These are phyloP conservation scores for Teratosphaeria epicoccoides DNA, from an alignment of 2,329 filamentous ascomycete species.

Conservation along the genomic window DNA sequence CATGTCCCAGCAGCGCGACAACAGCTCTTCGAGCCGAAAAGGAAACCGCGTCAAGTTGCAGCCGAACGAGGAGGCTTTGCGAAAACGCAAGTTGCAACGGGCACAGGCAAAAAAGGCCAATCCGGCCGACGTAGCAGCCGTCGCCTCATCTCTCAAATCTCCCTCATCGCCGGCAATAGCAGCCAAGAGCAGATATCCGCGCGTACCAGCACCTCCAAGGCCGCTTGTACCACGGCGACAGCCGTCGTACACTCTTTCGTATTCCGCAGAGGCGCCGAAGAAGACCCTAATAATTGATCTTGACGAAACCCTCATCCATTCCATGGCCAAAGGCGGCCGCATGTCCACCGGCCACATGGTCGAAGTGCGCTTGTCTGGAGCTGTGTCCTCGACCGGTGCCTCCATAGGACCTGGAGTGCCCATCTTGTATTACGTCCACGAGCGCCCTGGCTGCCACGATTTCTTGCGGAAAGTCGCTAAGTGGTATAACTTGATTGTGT, in stretches of 20 bases:
- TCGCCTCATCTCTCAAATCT: slow-evolving; percentile 77
- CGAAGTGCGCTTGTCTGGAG: slow-evolving; percentile 50
- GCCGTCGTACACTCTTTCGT: slow-evolving; percentile 67
- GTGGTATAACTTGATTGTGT: slow-evolving; percentile 96
- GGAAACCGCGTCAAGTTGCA: slow-evolving; percentile 77
- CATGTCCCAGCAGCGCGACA: slow-evolving; percentile 30
- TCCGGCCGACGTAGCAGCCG: slow-evolving; percentile 31
- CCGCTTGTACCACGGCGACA: slow-evolving; percentile 82
- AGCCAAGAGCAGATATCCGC: slow-evolving; percentile 68
- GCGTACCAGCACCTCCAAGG: slow-evolving; percentile 76
- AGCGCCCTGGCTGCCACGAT: slow-evolving; percentile 91
- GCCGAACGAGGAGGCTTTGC: slow-evolving; percentile 64
- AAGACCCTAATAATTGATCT: slow-evolving; percentile 94
- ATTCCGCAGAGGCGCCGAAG: slow-evolving; percentile 51
- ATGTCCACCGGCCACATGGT: slow-evolving; percentile 99
- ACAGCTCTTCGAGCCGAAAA: slow-evolving; percentile 26
- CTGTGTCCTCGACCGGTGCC: slow-evolving; percentile 12
- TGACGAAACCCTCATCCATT: slow-evolving; percentile 96
- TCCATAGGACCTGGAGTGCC: slow-evolving; percentile 74
- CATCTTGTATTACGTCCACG: slow-evolving; percentile 97
- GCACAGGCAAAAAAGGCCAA: slow-evolving; percentile 21
- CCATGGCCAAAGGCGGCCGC: slow-evolving; percentile 88
- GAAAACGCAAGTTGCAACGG: slow-evolving; percentile 62
- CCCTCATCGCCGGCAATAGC: slow-evolving; percentile 67
- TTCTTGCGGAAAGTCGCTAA: slow-evolving; percentile 88